Evolutionary conservation across 2,329 filamentous ascomycete genomes (phyloP).

Genomic region (Venturia carpophila): DNA sequence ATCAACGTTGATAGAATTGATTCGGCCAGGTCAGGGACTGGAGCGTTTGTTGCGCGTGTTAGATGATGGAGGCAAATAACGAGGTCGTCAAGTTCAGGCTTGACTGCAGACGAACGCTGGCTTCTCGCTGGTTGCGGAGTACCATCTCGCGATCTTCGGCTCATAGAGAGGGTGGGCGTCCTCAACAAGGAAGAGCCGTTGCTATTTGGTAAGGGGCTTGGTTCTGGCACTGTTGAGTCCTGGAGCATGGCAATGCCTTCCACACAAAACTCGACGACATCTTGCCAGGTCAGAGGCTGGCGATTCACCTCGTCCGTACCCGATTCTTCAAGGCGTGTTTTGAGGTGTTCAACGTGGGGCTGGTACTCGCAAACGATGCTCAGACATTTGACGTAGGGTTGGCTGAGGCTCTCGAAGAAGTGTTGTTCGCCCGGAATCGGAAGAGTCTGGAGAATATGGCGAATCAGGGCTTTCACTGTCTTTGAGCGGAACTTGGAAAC

Average conservation of each 20-base stretch:
- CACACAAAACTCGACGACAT: slow-evolving; percentile 63
- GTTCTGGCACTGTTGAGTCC: neutral
- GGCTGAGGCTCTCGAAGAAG: slow-evolving; percentile 42
- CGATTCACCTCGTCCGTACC: neutral
- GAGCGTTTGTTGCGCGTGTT: slow-evolving; percentile 58
- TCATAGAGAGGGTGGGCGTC: neutral
- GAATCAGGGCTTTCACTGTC: slow-evolving; percentile 68
- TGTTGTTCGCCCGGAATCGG: slow-evolving; percentile 49
- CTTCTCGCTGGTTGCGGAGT: slow-evolving; percentile 14
- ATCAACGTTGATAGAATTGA: slow-evolving; percentile 50
- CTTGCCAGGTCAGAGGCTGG: slow-evolving; percentile 51
- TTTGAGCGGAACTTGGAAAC: slow-evolving; percentile 62
- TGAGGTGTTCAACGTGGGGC: slow-evolving; percentile 73
- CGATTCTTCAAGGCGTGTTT: slow-evolving; percentile 31
- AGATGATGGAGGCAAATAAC: slow-evolving; percentile 60
- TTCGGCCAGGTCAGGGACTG: slow-evolving; percentile 49
- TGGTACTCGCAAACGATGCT: slow-evolving; percentile 61
- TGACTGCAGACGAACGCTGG: slow-evolving; percentile 21
- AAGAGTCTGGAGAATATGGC: slow-evolving; percentile 73
- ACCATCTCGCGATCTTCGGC: slow-evolving; percentile 25
- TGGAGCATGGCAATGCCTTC: slow-evolving; percentile 26
- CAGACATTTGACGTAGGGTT: slow-evolving; percentile 73
- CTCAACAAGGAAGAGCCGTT: slow-evolving; percentile 11
- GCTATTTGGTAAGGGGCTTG: neutral
- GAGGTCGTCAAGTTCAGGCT: slow-evolving; percentile 28